Conservation (phyloP, 768 basidiomycete genomes). For the Rhodocollybia butyracea region DNA sequence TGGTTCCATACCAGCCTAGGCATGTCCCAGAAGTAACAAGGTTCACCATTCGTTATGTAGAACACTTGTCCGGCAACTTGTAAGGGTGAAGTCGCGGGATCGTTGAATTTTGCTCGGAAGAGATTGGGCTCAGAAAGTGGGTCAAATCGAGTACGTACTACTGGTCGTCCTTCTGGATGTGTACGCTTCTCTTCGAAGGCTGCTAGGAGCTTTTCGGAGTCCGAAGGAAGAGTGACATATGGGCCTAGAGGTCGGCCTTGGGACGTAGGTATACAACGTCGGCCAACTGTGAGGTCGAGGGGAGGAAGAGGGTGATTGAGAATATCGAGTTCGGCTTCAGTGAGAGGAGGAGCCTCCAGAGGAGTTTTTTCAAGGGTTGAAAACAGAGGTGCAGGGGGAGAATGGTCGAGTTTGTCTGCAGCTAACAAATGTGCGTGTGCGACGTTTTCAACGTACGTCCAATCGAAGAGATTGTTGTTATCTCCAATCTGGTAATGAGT, state of each 20-base stretch:
- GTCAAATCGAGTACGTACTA: slow-evolving; percentile 80
- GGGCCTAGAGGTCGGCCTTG: slow-evolving; percentile 82
- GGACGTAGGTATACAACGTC: slow-evolving; percentile 71
- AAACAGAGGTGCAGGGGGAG: slow-evolving; percentile 41
- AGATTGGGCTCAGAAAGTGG: slow-evolving; percentile 62
- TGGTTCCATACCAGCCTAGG: slow-evolving; percentile 74
- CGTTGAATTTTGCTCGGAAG: slow-evolving; percentile 42
- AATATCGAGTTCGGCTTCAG: slow-evolving; percentile 36
- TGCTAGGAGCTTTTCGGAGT: slow-evolving; percentile 54
- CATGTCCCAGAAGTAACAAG: slow-evolving; percentile 96
- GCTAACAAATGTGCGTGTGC: slow-evolving; percentile 93
- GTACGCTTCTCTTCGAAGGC: slow-evolving; percentile 47
- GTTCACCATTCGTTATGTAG: slow-evolving; percentile 97
- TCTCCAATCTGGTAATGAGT: slow-evolving; percentile 92
- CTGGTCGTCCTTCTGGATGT: slow-evolving; percentile 43
- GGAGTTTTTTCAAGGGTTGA: slow-evolving; percentile 28
- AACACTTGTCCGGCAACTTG: slow-evolving; percentile 91
- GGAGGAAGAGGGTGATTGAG: slow-evolving; percentile 54
- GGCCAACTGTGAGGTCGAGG: slow-evolving; percentile 63
- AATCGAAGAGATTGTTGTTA: slow-evolving; percentile 92
- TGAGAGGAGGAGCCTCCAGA: slow-evolving; percentile 37
- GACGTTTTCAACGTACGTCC: slow-evolving; percentile 95
- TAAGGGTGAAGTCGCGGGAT: slow-evolving; percentile 50
- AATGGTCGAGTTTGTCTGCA: slow-evolving; percentile 74
- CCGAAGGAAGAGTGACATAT: slow-evolving; percentile 56